Base-by-base conservation (phyloP, 495 filamentous ascomycete species). In the Cladorrhinum samala region DNA sequence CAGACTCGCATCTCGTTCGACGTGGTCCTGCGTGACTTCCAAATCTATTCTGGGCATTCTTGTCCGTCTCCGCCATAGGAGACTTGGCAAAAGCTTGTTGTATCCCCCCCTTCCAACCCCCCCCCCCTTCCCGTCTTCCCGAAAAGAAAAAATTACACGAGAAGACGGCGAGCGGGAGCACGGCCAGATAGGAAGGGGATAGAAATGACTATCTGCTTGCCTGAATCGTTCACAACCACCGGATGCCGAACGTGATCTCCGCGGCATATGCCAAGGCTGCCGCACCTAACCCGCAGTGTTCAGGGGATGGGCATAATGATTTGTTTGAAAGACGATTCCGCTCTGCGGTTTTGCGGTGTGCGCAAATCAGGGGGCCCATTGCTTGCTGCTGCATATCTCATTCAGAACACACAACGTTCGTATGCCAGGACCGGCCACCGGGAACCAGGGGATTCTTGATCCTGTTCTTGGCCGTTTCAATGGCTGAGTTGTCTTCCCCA, bases 11-110 rank as follows among this genome's bases (percentile, higher is more conserved):
- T n/a, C n/a, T n/a, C n/a, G n/a, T n/a, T n/a, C n/a, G n/a, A n/a
- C n/a, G n/a, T n/a, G n/a, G n/a, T n/a, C n/a, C n/a, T n/a, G n/a
- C n/a, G n/a, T n/a, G n/a, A n/a, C n/a, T 48, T 39, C 18, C 21
- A 8, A 11, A 44, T 20, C 41, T 16, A 17, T 11, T 44, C 33
- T 38, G 27, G 27, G 27, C 46, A 18, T 51, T 43, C 18, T 25
- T 30, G 36, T 20, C 23, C 43, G 23, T 17, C 42, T 41, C 50
- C 40, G 49, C 52, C 46, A 49, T 50, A 33, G 5, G 42, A 16
- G 47, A 3, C 60, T 62, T 62, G 60, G 60, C 60, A 52, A 62
- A 62, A 62, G 60, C 60, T 62, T 62, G 53, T 62, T 46, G 46
- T 8, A 18, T 14, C 18, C 49, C 25, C n/a, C 19, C n/a, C 9